Base-by-base conservation (phyloP, 2,329 filamentous ascomycete genomes). In the Claviceps citrina region DNA sequence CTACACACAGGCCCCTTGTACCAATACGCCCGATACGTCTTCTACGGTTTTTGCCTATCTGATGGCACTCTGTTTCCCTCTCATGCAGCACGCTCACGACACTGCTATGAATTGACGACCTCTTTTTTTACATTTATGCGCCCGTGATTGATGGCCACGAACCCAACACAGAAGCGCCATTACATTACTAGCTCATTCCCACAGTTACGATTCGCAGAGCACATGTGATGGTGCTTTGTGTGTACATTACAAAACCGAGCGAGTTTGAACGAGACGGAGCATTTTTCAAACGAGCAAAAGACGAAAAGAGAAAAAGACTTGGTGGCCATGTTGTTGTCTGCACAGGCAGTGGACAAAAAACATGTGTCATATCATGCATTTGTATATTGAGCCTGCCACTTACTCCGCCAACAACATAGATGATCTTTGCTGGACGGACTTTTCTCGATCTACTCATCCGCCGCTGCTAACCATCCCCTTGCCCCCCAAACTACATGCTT, bases 71-170 rank as follows among this genome's bases (percentile, higher is more conserved):
- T 44, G 47, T 39, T 48, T 46, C 30, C n/a, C n/a, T 51, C 48
- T 52, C 46, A 54, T 53, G 50, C 53, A 54, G 51, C 51, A 54
- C 50, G 50, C 50, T 57, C 45, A 58, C 53, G 58, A 60, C 44
- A 53, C 54, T 51, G 51, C 51, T 54, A 64, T 54, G 59, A 64
- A 48, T 54, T 63, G 53, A 64, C 54, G 60, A 64, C 52, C 61
- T 55, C 57, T 53, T 49, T 57, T 57, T 18, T 53, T 49, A 56
- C 57, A 18, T 9, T 46, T 41, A 47, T 51, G 51, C 51, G 46
- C 53, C 53, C 41, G 49, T 59, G 55, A 59, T 54, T 54, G 50
- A 53, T 48, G 52, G 54, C 44, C 47, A 42, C 33, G 39, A 34
- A 37, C 34, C 32, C 27, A 36, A 35, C 38, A 41, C 42, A 19